Percentiles rank a stretch among this genome's conserved stretches.
Evolutionary conservation across 352 stramenopile species (phyloP).

Genomic region (Phytophthora sansomeana): DNA sequence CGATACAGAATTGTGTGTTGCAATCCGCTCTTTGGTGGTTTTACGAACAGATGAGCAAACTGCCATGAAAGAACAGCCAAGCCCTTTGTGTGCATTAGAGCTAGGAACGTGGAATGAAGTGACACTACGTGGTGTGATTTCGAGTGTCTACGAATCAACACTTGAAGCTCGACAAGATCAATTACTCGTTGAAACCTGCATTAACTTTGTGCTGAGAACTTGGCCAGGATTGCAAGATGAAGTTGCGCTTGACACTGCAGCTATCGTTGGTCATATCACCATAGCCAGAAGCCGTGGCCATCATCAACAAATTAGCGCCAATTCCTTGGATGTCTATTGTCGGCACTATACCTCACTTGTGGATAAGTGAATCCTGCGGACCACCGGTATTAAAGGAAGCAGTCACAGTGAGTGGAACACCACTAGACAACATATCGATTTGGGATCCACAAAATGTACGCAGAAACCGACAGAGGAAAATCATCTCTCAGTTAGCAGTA

Average conservation of each 20-base stretch:
- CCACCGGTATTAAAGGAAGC: conserved; percentile 16
- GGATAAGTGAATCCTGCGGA: conserved; percentile 23
- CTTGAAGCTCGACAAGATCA: conserved; percentile 31
- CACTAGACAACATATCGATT: conserved; percentile 2
- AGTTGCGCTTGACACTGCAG: background rate
- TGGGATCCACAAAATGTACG: conserved; percentile 28
- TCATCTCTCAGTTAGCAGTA: conserved; percentile 9
- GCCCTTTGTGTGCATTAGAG: background rate
- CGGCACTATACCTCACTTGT: conserved; percentile 14
- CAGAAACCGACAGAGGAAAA: conserved; percentile 7
- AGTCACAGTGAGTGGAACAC: background rate
- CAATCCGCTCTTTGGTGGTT: conserved; percentile 14
- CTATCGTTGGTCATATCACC: conserved; percentile 10
- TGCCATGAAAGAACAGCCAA: background rate
- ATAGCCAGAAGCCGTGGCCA: conserved; percentile 35
- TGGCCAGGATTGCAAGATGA: conserved; percentile 20
- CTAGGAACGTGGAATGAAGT: conserved; percentile 17
- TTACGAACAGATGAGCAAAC: conserved; percentile 11
- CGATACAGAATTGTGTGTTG: conserved; percentile 16
- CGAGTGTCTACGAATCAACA: conserved; percentile 41
- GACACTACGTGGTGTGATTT: conserved; percentile 29
- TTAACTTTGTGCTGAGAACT: conserved; percentile 29
- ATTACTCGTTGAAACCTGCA: conserved; percentile 36
- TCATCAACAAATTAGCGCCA: conserved; percentile 22
- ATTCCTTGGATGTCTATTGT: conserved; percentile 32